Conservation (phyloP, 2,329 filamentous ascomycete genomes). For the Diaporthe batatas region DNA sequence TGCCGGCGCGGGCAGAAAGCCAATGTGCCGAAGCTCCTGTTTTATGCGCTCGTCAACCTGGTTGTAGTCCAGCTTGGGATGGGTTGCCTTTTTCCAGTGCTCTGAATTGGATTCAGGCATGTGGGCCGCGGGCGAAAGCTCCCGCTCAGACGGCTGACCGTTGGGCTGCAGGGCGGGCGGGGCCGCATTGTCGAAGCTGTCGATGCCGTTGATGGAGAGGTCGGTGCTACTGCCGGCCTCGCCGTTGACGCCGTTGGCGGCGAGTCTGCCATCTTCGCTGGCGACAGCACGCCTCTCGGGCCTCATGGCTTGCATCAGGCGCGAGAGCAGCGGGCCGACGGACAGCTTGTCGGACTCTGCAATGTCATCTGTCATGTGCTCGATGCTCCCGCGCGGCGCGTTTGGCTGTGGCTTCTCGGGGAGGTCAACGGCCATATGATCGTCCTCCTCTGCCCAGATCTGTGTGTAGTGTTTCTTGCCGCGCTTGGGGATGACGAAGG, state of each 20-base stretch:
- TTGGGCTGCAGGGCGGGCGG: conserved; percentile 39
- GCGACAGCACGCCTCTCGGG: conserved; percentile 73
- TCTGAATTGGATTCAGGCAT: conserved; percentile 84
- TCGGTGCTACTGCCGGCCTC: conserved; percentile 58
- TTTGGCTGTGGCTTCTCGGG: conserved; percentile 81
- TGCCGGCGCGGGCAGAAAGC: conserved; percentile 75
- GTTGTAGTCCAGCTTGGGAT: conserved; percentile 83
- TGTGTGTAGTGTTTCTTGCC: conserved; percentile 90
- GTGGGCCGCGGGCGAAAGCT: conserved; percentile 77
- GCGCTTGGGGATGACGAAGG: conserved; percentile 88
- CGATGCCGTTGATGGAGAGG: conserved; percentile 65
- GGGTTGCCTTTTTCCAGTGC: conserved; percentile 82
- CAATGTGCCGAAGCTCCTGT: conserved; percentile 90
- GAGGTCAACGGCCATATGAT: conserved; percentile 79
- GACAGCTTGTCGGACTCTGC: conserved; percentile 91
- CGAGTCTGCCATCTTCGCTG: conserved; percentile 68
- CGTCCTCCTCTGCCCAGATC: conserved; percentile 95
- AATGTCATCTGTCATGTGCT: conserved; percentile 88
- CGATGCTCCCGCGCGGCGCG: conserved; percentile 85
- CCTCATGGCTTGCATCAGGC: conserved; percentile 83
- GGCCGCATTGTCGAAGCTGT: conserved; percentile 57
- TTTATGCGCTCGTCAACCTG: conserved; percentile 92
- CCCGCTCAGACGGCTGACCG: conserved; percentile 48
- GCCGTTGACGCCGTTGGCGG: conserved; percentile 62
- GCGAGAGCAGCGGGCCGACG: conserved; percentile 85